Base-by-base conservation (phyloP, 352 stramenopile genomes). In the Phytophthora ohioensis region DNA sequence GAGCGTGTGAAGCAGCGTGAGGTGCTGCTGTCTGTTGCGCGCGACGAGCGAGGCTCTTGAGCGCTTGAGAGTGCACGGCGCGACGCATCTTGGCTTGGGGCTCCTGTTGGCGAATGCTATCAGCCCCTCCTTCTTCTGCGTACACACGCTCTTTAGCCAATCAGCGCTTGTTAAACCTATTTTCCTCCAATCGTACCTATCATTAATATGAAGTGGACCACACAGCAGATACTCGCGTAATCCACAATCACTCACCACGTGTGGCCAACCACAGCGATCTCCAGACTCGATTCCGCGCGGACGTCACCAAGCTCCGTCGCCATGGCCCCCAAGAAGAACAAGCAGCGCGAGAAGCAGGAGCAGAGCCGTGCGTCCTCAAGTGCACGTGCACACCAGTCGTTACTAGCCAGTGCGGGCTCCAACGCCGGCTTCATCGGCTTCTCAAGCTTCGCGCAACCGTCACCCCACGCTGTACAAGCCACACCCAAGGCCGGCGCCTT, bases 291-390 rank as follows among this genome's bases (percentile, higher is more conserved):
- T 57, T 65, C 56, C 47, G n/a, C 34, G 42, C 36, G 35, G 32
- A 56, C 45, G 36, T 48, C 39, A 59, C 32, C 15, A 36, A 42
- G 17, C 5, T n/a, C 15, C n/a, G 43, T 32, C 27, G 34, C 10
- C 5, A 84, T 84, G 76, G 55, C 69, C 21, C 81, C 82, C 52
- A 91, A 91, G 82, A 92, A 89, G 70, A 96, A 92, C 80, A 94
- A 95, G 73, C 89, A 96, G 80, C 87, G 87, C 71, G 89, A 96
- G 74, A 92, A 92, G 67, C 83, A 91, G 55, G 89, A 93, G 75
- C 84, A 95, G 70, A 92, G 75, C 58, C 83, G 84, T 45, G 89
- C 89, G 48, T 94, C 89, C 8, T 96, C 89, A 9, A 92, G 87
- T 49, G 76, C 86, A 8, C 88, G 88, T 43, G 87, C 87, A n/a